A percentile compares a stretch with the other conserved stretches of the same genome.
These are phyloP conservation scores for Wickerhamiella spandovensis DNA, from an alignment of 805 yeast genomes.

Conservation along the genomic window DNA sequence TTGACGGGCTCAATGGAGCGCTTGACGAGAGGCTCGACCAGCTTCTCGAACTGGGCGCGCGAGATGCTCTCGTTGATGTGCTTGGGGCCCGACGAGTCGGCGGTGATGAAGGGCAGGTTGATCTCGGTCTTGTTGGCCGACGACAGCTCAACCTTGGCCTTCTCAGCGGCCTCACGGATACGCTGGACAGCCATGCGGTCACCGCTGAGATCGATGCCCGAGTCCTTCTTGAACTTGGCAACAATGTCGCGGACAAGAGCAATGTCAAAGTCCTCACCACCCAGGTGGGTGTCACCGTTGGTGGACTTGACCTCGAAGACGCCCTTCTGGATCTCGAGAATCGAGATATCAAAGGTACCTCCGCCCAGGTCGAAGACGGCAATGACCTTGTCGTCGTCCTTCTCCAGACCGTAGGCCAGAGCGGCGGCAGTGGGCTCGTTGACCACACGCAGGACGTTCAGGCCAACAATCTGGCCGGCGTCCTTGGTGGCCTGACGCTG, in stretches of 20 bases:
- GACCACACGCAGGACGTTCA: slow-evolving; percentile 78
- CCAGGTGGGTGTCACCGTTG: slow-evolving; percentile 89
- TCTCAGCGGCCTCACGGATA: slow-evolving; percentile 78
- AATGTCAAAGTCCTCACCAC: slow-evolving; percentile 90
- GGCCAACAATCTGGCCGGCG: slow-evolving; percentile 94
- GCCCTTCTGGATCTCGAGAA: slow-evolving; percentile 93
- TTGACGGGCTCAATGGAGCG: slow-evolving; percentile 64
- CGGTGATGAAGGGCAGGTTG: slow-evolving; percentile 76
- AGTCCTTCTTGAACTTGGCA: slow-evolving; percentile 61
- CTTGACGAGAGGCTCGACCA: slow-evolving; percentile 57
- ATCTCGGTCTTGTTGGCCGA: slow-evolving; percentile 59
- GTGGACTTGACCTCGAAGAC: slow-evolving; percentile 96
- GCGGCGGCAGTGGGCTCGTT: slow-evolving; percentile 93
- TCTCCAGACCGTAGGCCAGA: slow-evolving; percentile 87
- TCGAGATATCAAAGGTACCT: slow-evolving; percentile 96
- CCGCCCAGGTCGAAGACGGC: slow-evolving; percentile 98
- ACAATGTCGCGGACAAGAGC: slow-evolving; percentile 73
- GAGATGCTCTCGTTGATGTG: slow-evolving; percentile 59
- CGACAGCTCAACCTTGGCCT: slow-evolving; percentile 78
- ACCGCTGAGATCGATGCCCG: slow-evolving; percentile 48
- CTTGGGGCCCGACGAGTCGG: slow-evolving; percentile 72
- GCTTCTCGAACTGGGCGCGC: slow-evolving; percentile 53
- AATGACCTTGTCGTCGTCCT: slow-evolving; percentile 67
- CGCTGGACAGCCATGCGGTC: slow-evolving; percentile 75
- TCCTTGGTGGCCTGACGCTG: slow-evolving; percentile 92